Evolutionary conservation across 2,329 filamentous ascomycete genomes (phyloP).

Genomic region (Aureobasidium lini): DNA sequence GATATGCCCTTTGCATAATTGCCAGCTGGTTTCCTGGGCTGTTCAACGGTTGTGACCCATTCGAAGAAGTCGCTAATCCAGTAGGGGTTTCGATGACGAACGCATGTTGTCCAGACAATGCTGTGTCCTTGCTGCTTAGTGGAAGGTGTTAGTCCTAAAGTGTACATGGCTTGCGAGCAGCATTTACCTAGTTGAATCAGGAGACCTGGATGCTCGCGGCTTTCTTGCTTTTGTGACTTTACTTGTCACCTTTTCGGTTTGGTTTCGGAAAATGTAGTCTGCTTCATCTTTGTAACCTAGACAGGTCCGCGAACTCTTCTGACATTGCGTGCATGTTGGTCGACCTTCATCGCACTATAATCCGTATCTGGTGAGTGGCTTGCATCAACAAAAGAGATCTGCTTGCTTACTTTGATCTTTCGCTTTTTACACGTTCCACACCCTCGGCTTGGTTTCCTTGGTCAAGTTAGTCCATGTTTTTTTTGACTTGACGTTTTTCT

Average conservation of each 20-base stretch:
- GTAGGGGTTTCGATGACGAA: background rate
- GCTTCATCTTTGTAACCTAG: conserved; percentile 65
- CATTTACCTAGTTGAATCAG: background rate
- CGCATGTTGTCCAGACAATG: background rate
- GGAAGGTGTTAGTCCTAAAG: background rate
- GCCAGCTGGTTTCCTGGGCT: background rate
- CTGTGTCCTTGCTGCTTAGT: background rate
- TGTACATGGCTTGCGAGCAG: background rate
- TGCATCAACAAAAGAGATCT: background rate
- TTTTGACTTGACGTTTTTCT: background rate
- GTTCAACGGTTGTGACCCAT: background rate
- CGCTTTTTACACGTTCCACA: conserved; percentile 69
- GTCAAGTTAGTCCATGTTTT: background rate
- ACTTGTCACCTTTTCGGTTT: conserved; percentile 49
- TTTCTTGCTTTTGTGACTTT: background rate
- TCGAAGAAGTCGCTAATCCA: no score
- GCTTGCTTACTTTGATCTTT: conserved; percentile 57
- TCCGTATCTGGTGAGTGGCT: background rate
- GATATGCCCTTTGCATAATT: background rate
- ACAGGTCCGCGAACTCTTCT: conserved; percentile 56
- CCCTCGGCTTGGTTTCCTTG: conserved; percentile 37
- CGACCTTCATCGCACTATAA: conserved; percentile 60
- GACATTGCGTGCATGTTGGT: conserved; percentile 58
- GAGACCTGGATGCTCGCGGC: background rate
- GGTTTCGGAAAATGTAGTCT: conserved; percentile 64